Evolutionary conservation across 345 rosid species (phyloP), one percentile per base, ranked within the genome.

Genomic region (Gossypium stocksii): DNA sequence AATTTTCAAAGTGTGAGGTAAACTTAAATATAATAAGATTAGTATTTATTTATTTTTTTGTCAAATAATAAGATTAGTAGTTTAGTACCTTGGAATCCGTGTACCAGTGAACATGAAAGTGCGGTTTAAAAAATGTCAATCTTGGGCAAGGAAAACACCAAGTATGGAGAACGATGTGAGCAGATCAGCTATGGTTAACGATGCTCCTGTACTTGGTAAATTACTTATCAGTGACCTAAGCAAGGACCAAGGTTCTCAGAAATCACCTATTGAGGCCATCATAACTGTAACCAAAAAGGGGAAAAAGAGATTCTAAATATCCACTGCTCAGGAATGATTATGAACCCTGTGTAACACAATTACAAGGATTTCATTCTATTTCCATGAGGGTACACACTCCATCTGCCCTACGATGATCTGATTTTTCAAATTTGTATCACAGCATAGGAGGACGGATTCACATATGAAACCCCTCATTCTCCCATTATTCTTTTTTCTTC

Each of bases 401-500:
- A 46, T 63, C 19, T 15, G 43, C 41, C 19, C 17, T 46, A 15
- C 38, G 23, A 23, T 48, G 38, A 13, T 66, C 19, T 19, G 17
- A 2, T 66, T 45, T 66, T 66, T 22, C n/a, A 22, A 45, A 53
- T 13, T 46, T 25, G 19, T 22, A 12, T 45, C 23, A 17, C 45
- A 70, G 45, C 71, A 2, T 3, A 15, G 4, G 7, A 8, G 29
- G 25, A 48, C 5, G 71, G 71, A 46, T 17, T 27, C 60, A 52
- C 72, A 29, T 51, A 70, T 52, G 59, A 52, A 34, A 5, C 27
- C 53, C 59, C 17, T 69, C 22, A 17, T 66, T 74, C 51, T 60
- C 61, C 49, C 16, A 8, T 69, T 64, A 69, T 38, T 80, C 82
- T 60, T 80, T 83, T 73, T 80, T 82, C 80, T 86, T 89, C 43